Evolutionary conservation across 768 basidiomycete species (phyloP).

Genomic region (Hydnum rufescens): DNA sequence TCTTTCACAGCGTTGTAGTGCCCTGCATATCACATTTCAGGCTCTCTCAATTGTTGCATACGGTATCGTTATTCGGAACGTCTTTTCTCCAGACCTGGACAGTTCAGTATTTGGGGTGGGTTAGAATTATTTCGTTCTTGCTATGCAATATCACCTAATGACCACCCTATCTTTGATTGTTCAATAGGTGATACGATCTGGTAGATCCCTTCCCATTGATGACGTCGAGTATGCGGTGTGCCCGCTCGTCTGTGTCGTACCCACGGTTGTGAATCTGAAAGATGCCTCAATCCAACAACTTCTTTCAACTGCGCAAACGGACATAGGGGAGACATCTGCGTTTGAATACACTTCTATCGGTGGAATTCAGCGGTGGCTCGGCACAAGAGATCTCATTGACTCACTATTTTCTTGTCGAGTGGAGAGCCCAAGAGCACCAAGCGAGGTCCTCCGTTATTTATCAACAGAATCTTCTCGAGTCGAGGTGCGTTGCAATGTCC

Average conservation of each 20-base stretch:
- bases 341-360: not conserved
- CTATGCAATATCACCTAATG: too few species aligned
- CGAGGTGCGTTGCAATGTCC: not conserved
- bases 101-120: not conserved
- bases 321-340: not conserved
- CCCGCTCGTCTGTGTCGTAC: not conserved
- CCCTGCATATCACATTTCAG: slow-evolving; percentile 17
- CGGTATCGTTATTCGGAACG: slow-evolving; percentile 14
- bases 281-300: not conserved
- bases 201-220: not conserved
- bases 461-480: not conserved
- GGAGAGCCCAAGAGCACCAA: not conserved
- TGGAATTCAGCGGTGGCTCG: not conserved
- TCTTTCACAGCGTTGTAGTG: slow-evolving; percentile 7
- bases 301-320: not conserved
- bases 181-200: not conserved
- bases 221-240: not conserved
- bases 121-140: too few species aligned
- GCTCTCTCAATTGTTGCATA: slow-evolving; percentile 17
- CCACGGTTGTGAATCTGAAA: not conserved
- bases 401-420: not conserved
- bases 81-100: slow-evolving; percentile 9
- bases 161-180: not conserved
- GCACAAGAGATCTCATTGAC: not conserved
- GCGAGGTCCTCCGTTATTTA: not conserved